These are phyloP conservation scores for Podila horticola DNA, from an alignment of 192 early-diverging fungal genomes.

Conservation along the genomic window DNA sequence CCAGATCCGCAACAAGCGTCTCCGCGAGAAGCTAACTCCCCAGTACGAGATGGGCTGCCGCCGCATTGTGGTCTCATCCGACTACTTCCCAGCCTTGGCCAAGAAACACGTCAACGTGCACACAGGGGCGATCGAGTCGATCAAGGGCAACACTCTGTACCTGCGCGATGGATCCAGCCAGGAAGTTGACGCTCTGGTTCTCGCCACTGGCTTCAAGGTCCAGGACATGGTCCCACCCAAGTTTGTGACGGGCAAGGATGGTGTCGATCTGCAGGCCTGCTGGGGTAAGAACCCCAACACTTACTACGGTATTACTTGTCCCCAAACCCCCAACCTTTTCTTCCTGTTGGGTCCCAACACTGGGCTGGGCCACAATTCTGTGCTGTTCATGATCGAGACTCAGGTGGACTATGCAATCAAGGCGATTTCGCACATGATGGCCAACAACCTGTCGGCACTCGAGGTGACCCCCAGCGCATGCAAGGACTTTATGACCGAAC, in stretches of 20 bases:
- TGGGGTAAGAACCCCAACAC: slow-evolving; percentile 55
- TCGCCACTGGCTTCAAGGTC: slow-evolving; percentile 64
- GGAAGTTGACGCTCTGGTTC: slow-evolving; percentile 60
- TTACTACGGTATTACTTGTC: slow-evolving; percentile 54
- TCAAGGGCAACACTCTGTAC: slow-evolving; percentile 44
- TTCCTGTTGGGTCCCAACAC: slow-evolving; percentile 63
- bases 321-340: slow-evolving; percentile 66
- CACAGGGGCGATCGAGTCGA: slow-evolving; percentile 25
- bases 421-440: slow-evolving; percentile 52
- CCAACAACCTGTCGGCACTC: slow-evolving; percentile 50
- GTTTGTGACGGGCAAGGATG: slow-evolving; percentile 48
- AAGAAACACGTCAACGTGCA: slow-evolving; percentile 42
- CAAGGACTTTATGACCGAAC: slow-evolving; percentile 30
- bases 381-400: slow-evolving; percentile 63
- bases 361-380: slow-evolving; percentile 59
- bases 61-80: slow-evolving; percentile 39
- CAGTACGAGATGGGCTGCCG: slow-evolving; percentile 59
- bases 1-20: slow-evolving; percentile 30
- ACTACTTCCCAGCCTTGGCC: slow-evolving; percentile 50
- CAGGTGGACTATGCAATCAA: slow-evolving; percentile 60
- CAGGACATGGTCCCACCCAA: slow-evolving; percentile 41
- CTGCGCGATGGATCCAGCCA: slow-evolving; percentile 43
- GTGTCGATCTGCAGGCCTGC: slow-evolving; percentile 27
- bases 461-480: slow-evolving; percentile 47
- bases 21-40: slow-evolving; percentile 55